Base-by-base conservation (phyloP, 805 yeast genomes). In the Isabelozyma heimii region DNA sequence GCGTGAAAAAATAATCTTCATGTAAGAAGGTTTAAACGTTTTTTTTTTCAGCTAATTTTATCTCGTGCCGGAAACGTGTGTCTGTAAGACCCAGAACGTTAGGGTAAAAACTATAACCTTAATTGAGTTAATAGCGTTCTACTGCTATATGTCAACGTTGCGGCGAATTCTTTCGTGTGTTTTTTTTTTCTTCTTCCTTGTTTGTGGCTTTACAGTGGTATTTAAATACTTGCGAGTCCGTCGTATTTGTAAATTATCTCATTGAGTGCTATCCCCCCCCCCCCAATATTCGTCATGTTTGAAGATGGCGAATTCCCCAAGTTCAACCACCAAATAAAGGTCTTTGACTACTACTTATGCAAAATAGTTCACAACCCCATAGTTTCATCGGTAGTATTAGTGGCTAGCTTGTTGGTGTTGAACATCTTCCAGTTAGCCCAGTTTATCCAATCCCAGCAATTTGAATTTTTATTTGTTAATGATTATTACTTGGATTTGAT, bases 291-390 rank as follows among this genome's bases (percentile, higher is more conserved):
- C n/a, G 35, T 30, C 35, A 30, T 30, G 35, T 30, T 30, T 30
- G 35, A 30, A 10, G 35, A 30, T 30, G 35, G 8, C n/a, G 35
- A 30, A 13, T 30, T 10, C 35, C 35, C 35, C 10, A 50, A 39
- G 10, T 42, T 44, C 17, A 44, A 53, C 33, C 30, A 41, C 17
- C 49, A 50, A 41, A 53, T 58, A 39, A 45, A 50, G 37, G 37
- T 59, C 26, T 43, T 63, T 5, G 65, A 63, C 33, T 27, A 41
- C 8, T 51, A 54, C 44, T 44, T 62, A 38, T 56, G 62, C 48
- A 43, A 49, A 24, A 43, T 45, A 30, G 16, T 63, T 35, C 63
- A 56, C 42, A 62, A 62, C 39, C 67, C 69, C 8, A 42, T 60
- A 6, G 26, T 59, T 9, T 42, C 59, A 14, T 51, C 60, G 10